Percentiles rank a stretch among this genome's conserved stretches.
phyloP scores from a whole-genome alignment of 2,329 filamentous ascomycete species.

The Raffaelea deltoideospora region DNA sequence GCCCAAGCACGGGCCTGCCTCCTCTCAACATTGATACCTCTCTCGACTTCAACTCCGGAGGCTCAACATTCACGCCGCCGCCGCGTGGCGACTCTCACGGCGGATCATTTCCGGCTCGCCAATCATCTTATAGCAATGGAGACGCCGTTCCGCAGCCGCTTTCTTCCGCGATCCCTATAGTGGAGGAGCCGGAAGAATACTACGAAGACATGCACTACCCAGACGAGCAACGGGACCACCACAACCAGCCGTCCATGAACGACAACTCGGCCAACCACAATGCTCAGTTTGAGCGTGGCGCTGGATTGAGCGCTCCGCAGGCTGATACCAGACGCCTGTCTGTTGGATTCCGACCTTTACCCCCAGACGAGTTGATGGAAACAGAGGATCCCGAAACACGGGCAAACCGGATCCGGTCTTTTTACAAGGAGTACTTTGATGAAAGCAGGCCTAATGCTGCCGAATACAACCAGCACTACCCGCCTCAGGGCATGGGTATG shows the following conservation, averaged over 20 bases:
- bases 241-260: too few species aligned
- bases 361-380: constrained; percentile 63
- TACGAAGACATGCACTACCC: constrained; percentile 9
- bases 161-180: constrained; percentile 10
- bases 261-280: background rate
- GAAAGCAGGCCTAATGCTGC: constrained; percentile 41
- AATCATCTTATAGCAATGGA: background rate
- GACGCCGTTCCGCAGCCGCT: background rate
- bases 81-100: background rate
- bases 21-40: too few species aligned
- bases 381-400: constrained; percentile 85
- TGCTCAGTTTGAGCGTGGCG: too few species aligned
- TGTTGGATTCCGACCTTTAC: constrained; percentile 67
- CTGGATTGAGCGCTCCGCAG: constrained; percentile 35
- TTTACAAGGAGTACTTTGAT: constrained; percentile 99
- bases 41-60: too few species aligned
- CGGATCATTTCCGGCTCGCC: background rate
- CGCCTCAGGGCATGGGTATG: constrained; percentile 7
- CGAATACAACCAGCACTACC: constrained; percentile 13
- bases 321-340: constrained; percentile 45
- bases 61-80: too few species aligned
- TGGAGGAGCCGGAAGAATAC: constrained; percentile 17
- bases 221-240: too few species aligned
- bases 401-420: constrained; percentile 92
- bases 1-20: too few species aligned